These are phyloP conservation scores for Russula compacta DNA, from an alignment of 768 basidiomycete genomes.

Conservation along the genomic window DNA sequence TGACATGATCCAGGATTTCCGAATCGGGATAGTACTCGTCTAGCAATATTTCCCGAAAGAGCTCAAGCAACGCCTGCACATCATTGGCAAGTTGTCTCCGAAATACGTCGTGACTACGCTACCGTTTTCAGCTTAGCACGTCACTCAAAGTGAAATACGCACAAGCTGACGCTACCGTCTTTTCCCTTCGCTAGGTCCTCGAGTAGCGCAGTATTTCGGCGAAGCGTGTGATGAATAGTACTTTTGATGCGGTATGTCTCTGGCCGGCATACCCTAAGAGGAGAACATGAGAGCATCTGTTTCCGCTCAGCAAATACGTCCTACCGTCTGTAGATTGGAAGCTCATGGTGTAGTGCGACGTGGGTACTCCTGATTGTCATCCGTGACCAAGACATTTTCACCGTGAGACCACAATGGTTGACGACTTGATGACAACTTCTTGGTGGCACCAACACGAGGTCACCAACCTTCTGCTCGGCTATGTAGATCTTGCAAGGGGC, in stretches of 20 bases:
- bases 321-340: constrained; percentile 74
- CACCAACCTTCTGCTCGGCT: constrained; percentile 64
- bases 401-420: constrained; percentile 68
- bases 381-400: constrained; percentile 82
- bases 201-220: constrained; percentile 27
- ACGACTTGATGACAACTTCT: constrained; percentile 79
- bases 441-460: constrained; percentile 74
- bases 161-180: neutral
- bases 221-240: constrained; percentile 48
- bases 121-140: neutral
- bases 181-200: constrained; percentile 4
- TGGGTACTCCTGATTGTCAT: constrained; percentile 61
- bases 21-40: constrained; percentile 34
- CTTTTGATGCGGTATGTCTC: constrained; percentile 73
- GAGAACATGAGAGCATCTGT: neutral
- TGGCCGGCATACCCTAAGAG: constrained; percentile 60
- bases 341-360: constrained; percentile 57
- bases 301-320: constrained; percentile 6
- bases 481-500: constrained; percentile 67
- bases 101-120: neutral
- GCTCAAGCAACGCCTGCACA: constrained; percentile 32
- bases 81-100: constrained; percentile 13
- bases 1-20: constrained; percentile 3
- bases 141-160: neutral
- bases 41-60: constrained; percentile 44